Base-by-base conservation (phyloP, 2,329 filamentous ascomycete species). In the Epichloe festucae region DNA sequence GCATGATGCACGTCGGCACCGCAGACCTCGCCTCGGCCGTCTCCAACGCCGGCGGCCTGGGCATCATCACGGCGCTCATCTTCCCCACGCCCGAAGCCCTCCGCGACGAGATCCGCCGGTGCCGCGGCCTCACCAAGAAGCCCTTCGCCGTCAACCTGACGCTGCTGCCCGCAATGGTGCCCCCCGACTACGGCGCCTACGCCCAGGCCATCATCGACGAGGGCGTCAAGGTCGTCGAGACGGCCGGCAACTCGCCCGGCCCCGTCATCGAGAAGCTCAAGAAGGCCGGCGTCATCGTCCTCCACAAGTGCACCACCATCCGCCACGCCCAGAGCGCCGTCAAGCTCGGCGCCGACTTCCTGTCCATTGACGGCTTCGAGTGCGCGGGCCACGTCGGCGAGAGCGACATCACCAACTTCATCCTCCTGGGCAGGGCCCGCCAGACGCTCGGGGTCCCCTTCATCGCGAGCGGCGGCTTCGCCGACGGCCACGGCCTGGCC, bases 301-400 rank as follows among this genome's bases (percentile, higher is more conserved):
- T 98, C 52, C 93, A 98, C 79, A 98, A 98, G 73, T 97, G 93
- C 75, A 98, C 93, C 8, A 94, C 89, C 5, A 95, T 98, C 70
- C 77, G 89, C 51, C 93, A 98, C 66, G 93, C 93, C 19, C 81
- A 89, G 67, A 89, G 85, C 58, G 93, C 93, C 47, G 78, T 95
- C 53, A 95, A 95, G 70, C 82, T 97, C 40, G 93, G 93, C 56
- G 93, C 96, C 4, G 93, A 98, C 69, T 97, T 98, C 70, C 73
- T 98, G 53, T 90, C 85, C 58, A 97, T 98, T 60, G 93, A 98
- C 65, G 93, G 93, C 43, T 97, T 98, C 65, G 93, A 98, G 70
- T 98, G 93, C 71, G 93, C 89, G 43, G 93, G 78, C 58, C 87
- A 93, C 73, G 87, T 93, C 51, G 87, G 87, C 65, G 87, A 93